Percentiles rank a stretch among this genome's conserved stretches.
phyloP scores from a whole-genome alignment of 2,329 filamentous ascomycete genomes.

The Pseudogymnoascus sp. region DNA sequence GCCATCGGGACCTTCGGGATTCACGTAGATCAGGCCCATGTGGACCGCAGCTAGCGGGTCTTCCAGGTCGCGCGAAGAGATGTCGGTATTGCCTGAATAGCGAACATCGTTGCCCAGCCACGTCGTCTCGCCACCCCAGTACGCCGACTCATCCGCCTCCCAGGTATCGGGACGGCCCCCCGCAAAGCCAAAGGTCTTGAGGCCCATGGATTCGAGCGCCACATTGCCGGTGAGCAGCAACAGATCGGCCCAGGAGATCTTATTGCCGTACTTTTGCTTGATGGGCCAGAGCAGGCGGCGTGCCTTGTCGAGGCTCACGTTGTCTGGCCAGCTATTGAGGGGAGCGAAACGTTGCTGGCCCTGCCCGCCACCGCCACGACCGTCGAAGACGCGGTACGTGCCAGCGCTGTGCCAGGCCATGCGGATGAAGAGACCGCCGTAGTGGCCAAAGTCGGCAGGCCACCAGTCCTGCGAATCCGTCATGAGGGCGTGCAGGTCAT shows the following conservation, averaged over 20 bases:
- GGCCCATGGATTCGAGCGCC: conserved; percentile 69
- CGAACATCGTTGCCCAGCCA: conserved; percentile 71
- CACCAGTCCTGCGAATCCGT: conserved; percentile 76
- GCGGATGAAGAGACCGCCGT: conserved; percentile 72
- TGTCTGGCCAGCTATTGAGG: conserved; percentile 78
- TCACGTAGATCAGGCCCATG: conserved; percentile 78
- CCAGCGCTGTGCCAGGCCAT: conserved; percentile 78
- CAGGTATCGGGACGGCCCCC: conserved; percentile 67
- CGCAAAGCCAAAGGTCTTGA: conserved; percentile 67
- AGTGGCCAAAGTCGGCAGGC: conserved; percentile 78
- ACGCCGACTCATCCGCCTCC: conserved; percentile 69
- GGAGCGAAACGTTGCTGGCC: conserved; percentile 76
- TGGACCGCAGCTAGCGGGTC: conserved; percentile 60
- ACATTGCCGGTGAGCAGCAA: conserved; percentile 68
- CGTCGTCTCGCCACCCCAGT: conserved; percentile 71
- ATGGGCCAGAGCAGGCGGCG: conserved; percentile 73
- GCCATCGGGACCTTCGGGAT: conserved; percentile 71
- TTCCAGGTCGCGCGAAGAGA: conserved; percentile 60
- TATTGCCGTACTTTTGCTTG: conserved; percentile 79
- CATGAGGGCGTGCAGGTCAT: conserved; percentile 65
- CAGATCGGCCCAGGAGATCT: conserved; percentile 75
- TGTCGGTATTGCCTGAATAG: conserved; percentile 45
- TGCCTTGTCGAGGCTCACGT: conserved; percentile 72
- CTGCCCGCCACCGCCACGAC: conserved; percentile 66
- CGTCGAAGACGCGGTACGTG: conserved; percentile 70